A percentile compares a stretch with the other conserved stretches of the same genome.
phyloP scores from a whole-genome alignment of 2,329 filamentous ascomycete genomes.

The Thielaviopsis musarum region DNA sequence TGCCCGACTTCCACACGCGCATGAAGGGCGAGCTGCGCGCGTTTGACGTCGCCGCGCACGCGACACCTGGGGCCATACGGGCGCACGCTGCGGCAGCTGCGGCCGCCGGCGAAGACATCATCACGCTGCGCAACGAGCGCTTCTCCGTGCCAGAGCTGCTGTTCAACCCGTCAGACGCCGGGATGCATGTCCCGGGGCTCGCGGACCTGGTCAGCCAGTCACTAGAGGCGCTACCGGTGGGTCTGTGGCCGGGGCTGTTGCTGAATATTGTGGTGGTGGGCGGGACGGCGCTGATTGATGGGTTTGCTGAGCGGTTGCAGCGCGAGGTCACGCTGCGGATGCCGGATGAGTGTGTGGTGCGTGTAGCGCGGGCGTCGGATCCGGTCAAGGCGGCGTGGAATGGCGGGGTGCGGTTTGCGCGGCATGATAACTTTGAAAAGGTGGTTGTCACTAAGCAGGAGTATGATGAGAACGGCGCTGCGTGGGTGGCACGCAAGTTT shows the following conservation, averaged over 20 bases:
- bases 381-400: conserved; percentile 72
- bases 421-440: conserved; percentile 46
- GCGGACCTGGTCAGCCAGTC: conserved; percentile 71
- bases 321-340: conserved; percentile 54
- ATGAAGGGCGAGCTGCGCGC: conserved; percentile 54
- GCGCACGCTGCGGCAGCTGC: conserved; percentile 27
- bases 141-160: conserved; percentile 82
- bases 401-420: conserved; percentile 65
- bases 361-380: conserved; percentile 52
- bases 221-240: conserved; percentile 57
- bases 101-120: conserved; percentile 50
- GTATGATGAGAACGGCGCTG: conserved; percentile 71
- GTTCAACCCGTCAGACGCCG: conserved; percentile 74
- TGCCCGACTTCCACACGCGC: conserved; percentile 57
- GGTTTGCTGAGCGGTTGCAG: conserved; percentile 67
- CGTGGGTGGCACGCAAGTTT: conserved; percentile 61
- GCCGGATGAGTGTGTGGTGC: conserved; percentile 61
- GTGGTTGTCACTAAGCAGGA: conserved; percentile 72
- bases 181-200: conserved; percentile 67
- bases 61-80: conserved; percentile 23
- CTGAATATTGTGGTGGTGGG: conserved; percentile 83
- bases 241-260: conserved; percentile 66
- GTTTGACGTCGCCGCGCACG: conserved; percentile 52
- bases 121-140: conserved; percentile 81
- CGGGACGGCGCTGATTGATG: conserved; percentile 63